Conservation (phyloP, 306 rosid species). For the Malus orientalis region DNA sequence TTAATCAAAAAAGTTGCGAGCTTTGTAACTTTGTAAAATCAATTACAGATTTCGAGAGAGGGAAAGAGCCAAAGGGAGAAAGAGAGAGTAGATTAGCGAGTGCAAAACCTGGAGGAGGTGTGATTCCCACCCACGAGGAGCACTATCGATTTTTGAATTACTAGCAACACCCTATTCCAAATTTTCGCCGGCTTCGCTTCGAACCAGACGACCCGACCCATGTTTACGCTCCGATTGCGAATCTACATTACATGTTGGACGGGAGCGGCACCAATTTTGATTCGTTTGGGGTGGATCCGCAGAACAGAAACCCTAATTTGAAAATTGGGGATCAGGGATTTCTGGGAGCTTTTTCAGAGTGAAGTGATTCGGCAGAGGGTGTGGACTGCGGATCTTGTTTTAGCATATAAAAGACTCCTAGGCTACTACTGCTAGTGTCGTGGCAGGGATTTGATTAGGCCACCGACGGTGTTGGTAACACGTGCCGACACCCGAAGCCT, state of each 20-base stretch:
- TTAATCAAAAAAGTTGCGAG: background rate
- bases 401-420: background rate
- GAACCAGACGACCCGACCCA: conserved; percentile 38
- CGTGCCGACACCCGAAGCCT: background rate
- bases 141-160: conserved; percentile 67
- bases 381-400: background rate
- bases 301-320: background rate
- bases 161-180: conserved; percentile 66
- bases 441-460: background rate
- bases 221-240: background rate
- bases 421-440: background rate
- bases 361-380: background rate
- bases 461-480: background rate
- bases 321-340: background rate
- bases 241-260: background rate
- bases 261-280: background rate
- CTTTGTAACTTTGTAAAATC: background rate
- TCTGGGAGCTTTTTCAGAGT: background rate
- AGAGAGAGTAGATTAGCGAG: conserved; percentile 44
- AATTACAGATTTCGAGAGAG: background rate
- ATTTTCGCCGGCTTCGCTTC: conserved; percentile 36
- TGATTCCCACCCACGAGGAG: conserved; percentile 98
- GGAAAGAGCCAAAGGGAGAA: conserved; percentile 18
- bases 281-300: background rate
- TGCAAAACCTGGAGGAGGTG: conserved; percentile 89